Base-by-base conservation (phyloP, 139 green algal species). In the Nannochloris sp. region DNA sequence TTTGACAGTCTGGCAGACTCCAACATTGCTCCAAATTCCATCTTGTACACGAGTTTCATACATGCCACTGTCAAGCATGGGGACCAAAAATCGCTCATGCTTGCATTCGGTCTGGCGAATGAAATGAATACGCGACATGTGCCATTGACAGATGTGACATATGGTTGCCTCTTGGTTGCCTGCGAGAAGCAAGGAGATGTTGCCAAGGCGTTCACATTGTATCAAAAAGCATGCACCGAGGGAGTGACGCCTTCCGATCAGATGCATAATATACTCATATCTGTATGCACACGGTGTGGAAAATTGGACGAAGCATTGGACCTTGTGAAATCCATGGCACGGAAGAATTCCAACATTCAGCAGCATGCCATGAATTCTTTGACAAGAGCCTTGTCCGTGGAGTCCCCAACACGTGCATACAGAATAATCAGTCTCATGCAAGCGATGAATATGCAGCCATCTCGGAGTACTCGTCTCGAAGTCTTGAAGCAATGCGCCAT, bases 21-120 rank as follows among this genome's bases (percentile, higher is more conserved):
- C 4, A 66, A 58, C 11, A 21, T 83, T 2, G 4, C 19, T 11
- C 65, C 71, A 18, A 73, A 54, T 44, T 71, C 75, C 48, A 44
- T 78, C 43, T 60, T 68, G 15, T 90, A 85, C 72, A 90, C 85
- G 19, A 65, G 65, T 7, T 60, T 82, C 23, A 85, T 89, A 16
- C 60, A 85, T 59, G 79, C 83, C 11, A 78, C 4, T 57, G 43
- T 57, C 3, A 34, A 8, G 9, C 8, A 43, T 10, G 18, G 18
- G 3, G 19, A 18, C 7, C 23, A 25, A 21, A n/a, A 37, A 23
- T 58, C 60, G 18, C 24, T 73, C 4, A 25, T 60, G 16, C n/a
- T 53, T 15, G 75, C 75, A 4, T 77, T 83, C 11, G 43, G 73
- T 34, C 48, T 78, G 25, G 66, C 83, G 15, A 62, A 69, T 11